Evolutionary conservation across 768 basidiomycete species (phyloP).

Genomic region (Rhizopogon rudus): DNA sequence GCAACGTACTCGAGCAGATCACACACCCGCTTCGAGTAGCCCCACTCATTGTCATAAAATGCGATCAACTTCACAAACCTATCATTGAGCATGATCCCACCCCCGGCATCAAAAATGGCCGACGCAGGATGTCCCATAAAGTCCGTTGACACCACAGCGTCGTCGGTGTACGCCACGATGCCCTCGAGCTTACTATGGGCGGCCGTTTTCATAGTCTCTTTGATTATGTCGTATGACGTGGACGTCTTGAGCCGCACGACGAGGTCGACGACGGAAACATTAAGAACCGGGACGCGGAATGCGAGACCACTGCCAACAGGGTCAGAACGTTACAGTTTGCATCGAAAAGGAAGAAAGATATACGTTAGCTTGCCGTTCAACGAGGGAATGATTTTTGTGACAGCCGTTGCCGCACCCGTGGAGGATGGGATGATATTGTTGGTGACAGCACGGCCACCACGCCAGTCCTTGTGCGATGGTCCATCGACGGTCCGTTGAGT

Average conservation of each 20-base stretch:
- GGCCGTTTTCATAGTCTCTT: slow-evolving; percentile 71
- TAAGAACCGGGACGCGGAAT: slow-evolving; percentile 90
- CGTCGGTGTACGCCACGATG: slow-evolving; percentile 83
- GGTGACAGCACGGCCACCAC: slow-evolving; percentile 85
- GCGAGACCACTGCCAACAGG: slow-evolving; percentile 57
- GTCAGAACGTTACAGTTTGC: neutral
- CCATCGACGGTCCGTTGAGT: slow-evolving; percentile 89
- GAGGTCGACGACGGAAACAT: slow-evolving; percentile 94
- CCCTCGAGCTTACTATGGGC: slow-evolving; percentile 63
- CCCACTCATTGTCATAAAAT: slow-evolving; percentile 89
- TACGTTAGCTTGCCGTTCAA: slow-evolving; percentile 95
- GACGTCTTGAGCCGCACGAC: slow-evolving; percentile 82
- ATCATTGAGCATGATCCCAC: slow-evolving; percentile 82
- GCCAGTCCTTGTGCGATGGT: slow-evolving; percentile 90
- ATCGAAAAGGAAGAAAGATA: slow-evolving; percentile 11
- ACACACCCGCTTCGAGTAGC: slow-evolving; percentile 88
- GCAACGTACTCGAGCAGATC: slow-evolving; percentile 84
- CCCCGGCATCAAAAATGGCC: slow-evolving; percentile 84
- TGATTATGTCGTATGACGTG: slow-evolving; percentile 84
- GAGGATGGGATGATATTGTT: slow-evolving; percentile 98
- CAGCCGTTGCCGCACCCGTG: slow-evolving; percentile 94
- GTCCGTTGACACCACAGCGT: slow-evolving; percentile 84
- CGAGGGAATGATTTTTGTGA: slow-evolving; percentile 89
- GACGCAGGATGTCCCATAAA: slow-evolving; percentile 71
- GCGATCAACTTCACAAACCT: slow-evolving; percentile 91